Percentiles rank a stretch among this genome's conserved stretches.
phyloP scores from a whole-genome alignment of 441 rosid genomes.

The Pelargonium cotyledonis region DNA sequence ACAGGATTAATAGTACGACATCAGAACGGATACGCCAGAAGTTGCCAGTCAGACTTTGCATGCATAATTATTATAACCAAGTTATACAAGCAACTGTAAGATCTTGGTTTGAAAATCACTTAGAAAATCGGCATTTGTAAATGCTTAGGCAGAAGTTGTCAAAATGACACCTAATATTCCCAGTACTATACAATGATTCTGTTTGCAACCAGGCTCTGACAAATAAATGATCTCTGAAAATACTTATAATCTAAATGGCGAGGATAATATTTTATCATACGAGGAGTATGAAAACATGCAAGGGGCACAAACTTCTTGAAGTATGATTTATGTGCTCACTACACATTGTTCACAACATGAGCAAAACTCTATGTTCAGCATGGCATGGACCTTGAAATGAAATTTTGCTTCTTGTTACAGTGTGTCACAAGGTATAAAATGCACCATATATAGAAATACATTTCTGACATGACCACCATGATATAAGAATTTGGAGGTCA shows the following conservation, averaged over 20 bases:
- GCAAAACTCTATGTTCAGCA: not conserved
- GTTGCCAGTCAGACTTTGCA: too few species aligned
- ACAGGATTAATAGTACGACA: too few species aligned
- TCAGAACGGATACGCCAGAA: too few species aligned
- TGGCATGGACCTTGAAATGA: not conserved
- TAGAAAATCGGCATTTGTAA: not conserved
- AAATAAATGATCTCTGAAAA: not conserved
- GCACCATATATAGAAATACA: too few species aligned
- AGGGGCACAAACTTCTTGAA: not conserved
- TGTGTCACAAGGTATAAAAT: not conserved
- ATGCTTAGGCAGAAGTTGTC: not conserved
- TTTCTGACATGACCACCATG: not conserved
- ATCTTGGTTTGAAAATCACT: too few species aligned
- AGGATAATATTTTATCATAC: too few species aligned
- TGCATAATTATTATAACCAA: too few species aligned
- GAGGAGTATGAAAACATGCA: not conserved
- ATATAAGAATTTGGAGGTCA: not conserved
- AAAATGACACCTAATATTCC: not conserved
- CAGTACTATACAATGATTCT: not conserved
- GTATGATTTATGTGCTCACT: not conserved
- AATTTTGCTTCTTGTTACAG: not conserved
- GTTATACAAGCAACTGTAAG: too few species aligned
- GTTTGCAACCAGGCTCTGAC: not conserved
- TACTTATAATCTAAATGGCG: not conserved
- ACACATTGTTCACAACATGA: not conserved